Base-by-base conservation (phyloP, 148 eudicot genomes). In the Rhododendron simsii region DNA sequence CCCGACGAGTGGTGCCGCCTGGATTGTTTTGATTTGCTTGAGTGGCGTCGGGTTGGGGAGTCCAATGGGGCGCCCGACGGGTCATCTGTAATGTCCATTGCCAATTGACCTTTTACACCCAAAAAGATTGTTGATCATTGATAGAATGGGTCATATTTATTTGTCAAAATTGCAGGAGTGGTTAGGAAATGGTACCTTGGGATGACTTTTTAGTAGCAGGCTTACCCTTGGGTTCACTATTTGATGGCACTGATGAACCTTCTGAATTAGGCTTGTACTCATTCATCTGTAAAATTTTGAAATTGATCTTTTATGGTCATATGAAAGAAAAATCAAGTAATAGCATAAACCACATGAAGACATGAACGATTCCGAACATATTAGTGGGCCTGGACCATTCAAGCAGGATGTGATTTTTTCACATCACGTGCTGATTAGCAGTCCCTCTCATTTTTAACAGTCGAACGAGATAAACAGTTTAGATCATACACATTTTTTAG, bases 1-100 rank as follows among this genome's bases (percentile, higher is more conserved):
- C 74, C 74, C 0, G 84, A 84, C 8, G 89, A 86, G 74, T 63
- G 77, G 86, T 86, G 86, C 20, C 91, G 84, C 90, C 87, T 89
- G 15, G 89, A 83, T 18, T 55, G 74, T 75, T 67, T 86, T 15
- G 41, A 11, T 55, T 76, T 28, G 33, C 30, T 67, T 55, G 83
- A 41, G 75, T 23, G 44, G 37, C 20, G 48, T 61, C 74, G 65
- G 65, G 63, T 47, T 9, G 80, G 86, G 15, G 86, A 73, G 57
- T 71, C 45, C 78, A 84, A 26, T 10, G 57, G 78, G 23, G 57
- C 39, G 10, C 59, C 48, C 57, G 41, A 20, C 26, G 12, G 12
- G 79, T 37, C 76, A 14, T 33, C 76, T 15, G 37, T 26, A n/a
- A 2, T 30, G 41, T 80, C 83, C 21, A 21, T 21, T 35, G 44